Base-by-base conservation (phyloP, 768 basidiomycete species). In the Suillus weaverae region DNA sequence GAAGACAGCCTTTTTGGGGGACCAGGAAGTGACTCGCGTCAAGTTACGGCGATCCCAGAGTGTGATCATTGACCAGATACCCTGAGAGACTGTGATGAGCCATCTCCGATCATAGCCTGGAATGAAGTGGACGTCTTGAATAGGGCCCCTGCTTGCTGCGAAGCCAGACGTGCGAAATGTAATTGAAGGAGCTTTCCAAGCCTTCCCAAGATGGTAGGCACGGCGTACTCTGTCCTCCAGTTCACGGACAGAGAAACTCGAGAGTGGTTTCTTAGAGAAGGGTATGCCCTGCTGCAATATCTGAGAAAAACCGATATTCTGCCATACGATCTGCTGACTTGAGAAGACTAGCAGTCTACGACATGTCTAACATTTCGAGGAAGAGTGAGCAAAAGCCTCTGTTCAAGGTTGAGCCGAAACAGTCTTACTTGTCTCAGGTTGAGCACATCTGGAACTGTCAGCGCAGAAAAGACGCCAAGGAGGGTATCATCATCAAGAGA, bases 51-150 rank as follows among this genome's bases (percentile, higher is more conserved):
- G 70, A 62, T 85, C 80, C 86, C 89, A 89, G 22, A 87, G 69
- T 1, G 80, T 77, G 55, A 90, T 68, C 20, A 79, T 77, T 46
- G 85, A 85, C 89, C 89, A 90, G 59, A 90, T 83, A 7, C 81
- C 80, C 65, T 84, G 84, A 4, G 86, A 86, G 10, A 86, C 79
- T 8, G 84, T 84, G 62, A 88, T 60, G 4, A 90, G 61, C 72
- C 84, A 81, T 51, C 72, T 76, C 8, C 77, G 80, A 1, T 73
- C 80, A 44, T 73, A 73, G 6, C 81, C 81, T 9, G 82, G 83
- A 0, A 89, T 62, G 67, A 90, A 85, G 16, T 78, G 82, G 18
- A 89, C 78, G 13, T 86, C 81, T 16, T 83, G 81, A 18, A 90
- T 79, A 1, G 80, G 73, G 0, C 81, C 83, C 48, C 74, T 78